phyloP scores from a whole-genome alignment of 164 flowering plant genomes.

The Tinospora cordifolia region DNA sequence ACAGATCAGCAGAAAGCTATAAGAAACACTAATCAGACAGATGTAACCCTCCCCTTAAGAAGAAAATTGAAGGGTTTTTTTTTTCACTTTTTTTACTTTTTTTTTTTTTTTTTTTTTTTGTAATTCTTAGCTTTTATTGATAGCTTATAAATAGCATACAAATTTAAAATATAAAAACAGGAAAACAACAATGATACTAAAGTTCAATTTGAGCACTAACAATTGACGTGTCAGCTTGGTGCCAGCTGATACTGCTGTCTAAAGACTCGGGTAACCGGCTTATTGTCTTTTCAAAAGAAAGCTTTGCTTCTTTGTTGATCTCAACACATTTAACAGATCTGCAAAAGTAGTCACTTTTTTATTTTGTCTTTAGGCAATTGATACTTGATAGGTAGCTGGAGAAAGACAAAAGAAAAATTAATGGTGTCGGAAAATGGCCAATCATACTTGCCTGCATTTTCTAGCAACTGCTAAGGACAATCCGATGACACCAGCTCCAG shows the following conservation, averaged over 20 bases:
- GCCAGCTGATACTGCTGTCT: conserved; percentile 84
- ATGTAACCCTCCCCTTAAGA: no score
- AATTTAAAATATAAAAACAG: neutral
- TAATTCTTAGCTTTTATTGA: neutral
- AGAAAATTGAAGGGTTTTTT: no score
- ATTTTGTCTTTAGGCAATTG: neutral
- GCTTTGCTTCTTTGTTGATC: conserved; percentile 81
- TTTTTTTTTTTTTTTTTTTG: neutral
- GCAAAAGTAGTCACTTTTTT: conserved; percentile 12
- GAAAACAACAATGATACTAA: neutral
- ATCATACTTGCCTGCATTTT: conserved; percentile 69
- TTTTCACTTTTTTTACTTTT: neutral
- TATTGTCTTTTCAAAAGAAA: conserved; percentile 79
- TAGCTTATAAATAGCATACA: neutral
- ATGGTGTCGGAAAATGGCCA: conserved; percentile 6
- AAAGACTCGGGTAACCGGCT: conserved; percentile 57
- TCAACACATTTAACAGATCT: conserved; percentile 90
- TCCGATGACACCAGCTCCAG: conserved; percentile 96
- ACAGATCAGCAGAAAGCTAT: neutral
- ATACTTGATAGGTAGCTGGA: neutral
- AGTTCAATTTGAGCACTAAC: conserved; percentile 33
- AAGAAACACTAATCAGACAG: no score
- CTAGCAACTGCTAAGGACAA: conserved; percentile 69
- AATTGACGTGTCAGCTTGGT: conserved; percentile 77
- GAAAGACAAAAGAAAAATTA: neutral